phyloP scores from a whole-genome alignment of 2,329 filamentous ascomycete species.

The Cephalotrichum gorgonifer region DNA sequence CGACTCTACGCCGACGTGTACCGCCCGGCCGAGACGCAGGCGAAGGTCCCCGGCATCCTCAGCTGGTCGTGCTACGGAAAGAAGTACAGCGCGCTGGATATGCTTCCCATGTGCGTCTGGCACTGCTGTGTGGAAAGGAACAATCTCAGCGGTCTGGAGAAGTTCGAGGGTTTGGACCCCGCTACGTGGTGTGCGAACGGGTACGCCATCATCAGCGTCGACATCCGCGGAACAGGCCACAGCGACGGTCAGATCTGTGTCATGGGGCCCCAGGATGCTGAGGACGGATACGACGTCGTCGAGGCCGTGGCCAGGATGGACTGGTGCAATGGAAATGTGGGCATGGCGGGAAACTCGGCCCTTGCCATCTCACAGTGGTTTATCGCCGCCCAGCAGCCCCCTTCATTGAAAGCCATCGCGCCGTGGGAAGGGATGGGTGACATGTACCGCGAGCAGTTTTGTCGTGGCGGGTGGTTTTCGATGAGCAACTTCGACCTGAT shows the following conservation, averaged over 20 bases:
- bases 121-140: conserved; percentile 11
- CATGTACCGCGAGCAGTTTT: conserved; percentile 7
- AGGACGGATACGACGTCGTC: conserved; percentile 17
- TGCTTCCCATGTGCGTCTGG: conserved; percentile 17
- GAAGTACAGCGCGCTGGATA: conserved; percentile 27
- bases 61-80: conserved; percentile 37
- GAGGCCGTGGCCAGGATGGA: conserved; percentile 16
- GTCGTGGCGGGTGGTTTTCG: conserved; percentile 18
- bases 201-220: conserved; percentile 23
- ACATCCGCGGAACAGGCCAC: conserved; percentile 19
- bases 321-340: conserved; percentile 20
- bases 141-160: conserved; percentile 14
- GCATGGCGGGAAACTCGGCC: conserved; percentile 20
- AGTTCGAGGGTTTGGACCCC: conserved; percentile 16
- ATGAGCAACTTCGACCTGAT: conserved; percentile 32
- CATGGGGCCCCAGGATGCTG: conserved; percentile 12
- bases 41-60: conserved; percentile 30
- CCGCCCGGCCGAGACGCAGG: conserved; percentile 21
- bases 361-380: conserved; percentile 15
- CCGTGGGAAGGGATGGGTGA: conserved; percentile 29
- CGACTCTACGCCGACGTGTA: conserved; percentile 34
- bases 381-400: conserved; percentile 11
- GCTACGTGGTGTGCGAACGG: conserved; percentile 18
- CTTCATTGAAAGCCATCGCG: conserved; percentile 13
- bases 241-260: conserved; percentile 1